A percentile compares a stretch with the other conserved stretches of the same genome.
These are phyloP conservation scores for Amorphotheca resinae DNA, from an alignment of 495 filamentous ascomycete species.

Conservation along the genomic window DNA sequence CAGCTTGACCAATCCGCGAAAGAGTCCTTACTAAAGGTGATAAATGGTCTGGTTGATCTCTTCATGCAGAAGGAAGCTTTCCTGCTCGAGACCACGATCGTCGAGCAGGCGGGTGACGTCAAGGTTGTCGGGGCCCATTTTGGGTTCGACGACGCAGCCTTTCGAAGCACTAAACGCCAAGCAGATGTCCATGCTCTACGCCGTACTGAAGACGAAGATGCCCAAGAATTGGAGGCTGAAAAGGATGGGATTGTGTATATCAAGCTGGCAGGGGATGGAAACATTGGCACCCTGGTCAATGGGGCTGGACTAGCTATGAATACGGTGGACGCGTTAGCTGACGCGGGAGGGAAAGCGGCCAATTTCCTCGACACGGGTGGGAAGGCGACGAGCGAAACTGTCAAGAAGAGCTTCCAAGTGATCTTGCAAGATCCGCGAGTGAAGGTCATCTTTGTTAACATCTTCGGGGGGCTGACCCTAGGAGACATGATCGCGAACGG, in stretches of 20 bases:
- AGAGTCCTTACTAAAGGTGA: slow-evolving; percentile 29
- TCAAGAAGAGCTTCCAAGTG: slow-evolving; percentile 61
- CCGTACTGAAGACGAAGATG: slow-evolving; percentile 35
- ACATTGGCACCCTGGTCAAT: slow-evolving; percentile 35
- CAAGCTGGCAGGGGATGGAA: slow-evolving; percentile 19
- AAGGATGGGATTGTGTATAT: slow-evolving; percentile 46
- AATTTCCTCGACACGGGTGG: slow-evolving; percentile 90
- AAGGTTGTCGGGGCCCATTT: slow-evolving; percentile 42
- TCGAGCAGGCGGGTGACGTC: slow-evolving; percentile 27
- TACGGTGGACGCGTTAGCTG: slow-evolving; percentile 65
- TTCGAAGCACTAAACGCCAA: slow-evolving; percentile 51
- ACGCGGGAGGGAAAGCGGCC: slow-evolving; percentile 50
- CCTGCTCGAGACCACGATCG: slow-evolving; percentile 37
- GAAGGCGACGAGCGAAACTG: slow-evolving; percentile 77
- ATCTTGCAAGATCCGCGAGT: slow-evolving; percentile 62
- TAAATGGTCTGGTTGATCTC: slow-evolving; percentile 43
- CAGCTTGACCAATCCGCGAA: slow-evolving; percentile 32
- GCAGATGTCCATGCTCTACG: slow-evolving; percentile 47
- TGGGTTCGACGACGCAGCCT: slow-evolving; percentile 71
- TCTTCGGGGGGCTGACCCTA: slow-evolving; percentile 76
- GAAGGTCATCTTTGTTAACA: slow-evolving; percentile 71
- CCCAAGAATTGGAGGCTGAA: slow-evolving; percentile 53
- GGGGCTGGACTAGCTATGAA: slow-evolving; percentile 91
- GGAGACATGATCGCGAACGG: slow-evolving; percentile 85
- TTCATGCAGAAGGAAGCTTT: slow-evolving; percentile 62